A percentile compares a stretch with the other conserved stretches of the same genome.
phyloP scores from a whole-genome alignment of 176 grass and related monocot genomes.

The bread wheat (Triticum aestivum) region DNA sequence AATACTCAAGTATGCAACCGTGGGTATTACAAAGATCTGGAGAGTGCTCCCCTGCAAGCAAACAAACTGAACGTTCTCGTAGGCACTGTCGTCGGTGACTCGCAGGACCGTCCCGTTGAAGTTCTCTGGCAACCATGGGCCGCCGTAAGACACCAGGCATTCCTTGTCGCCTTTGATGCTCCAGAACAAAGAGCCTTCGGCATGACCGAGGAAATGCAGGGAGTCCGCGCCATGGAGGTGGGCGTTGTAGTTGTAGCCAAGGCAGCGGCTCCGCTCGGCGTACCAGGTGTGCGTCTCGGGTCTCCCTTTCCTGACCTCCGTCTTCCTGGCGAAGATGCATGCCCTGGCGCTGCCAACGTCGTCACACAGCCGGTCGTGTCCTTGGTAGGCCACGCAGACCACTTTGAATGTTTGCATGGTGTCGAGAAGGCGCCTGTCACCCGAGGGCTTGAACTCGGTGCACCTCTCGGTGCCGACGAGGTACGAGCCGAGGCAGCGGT shows the following conservation, averaged over 20 bases:
- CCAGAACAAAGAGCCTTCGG: not conserved
- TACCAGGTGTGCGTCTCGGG: not conserved
- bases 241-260: too few relatives aligned
- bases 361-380: not conserved
- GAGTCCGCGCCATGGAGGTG: not conserved
- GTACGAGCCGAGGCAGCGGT: not conserved
- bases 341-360: not conserved
- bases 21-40: not conserved
- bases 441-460: not conserved
- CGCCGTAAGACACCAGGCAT: not conserved
- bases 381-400: not conserved
- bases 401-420: not conserved
- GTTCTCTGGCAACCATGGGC: not conserved
- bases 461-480: not conserved
- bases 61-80: not conserved
- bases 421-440: not conserved
- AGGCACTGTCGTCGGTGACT: not conserved
- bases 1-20: too few relatives aligned
- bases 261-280: not conserved
- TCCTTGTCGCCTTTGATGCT: not conserved
- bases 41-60: not conserved
- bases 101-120: not conserved
- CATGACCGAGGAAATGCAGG: not conserved
- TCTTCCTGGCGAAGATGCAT: not conserved
- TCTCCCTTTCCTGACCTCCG: not conserved